Percentiles rank a stretch among this genome's conserved stretches.
Evolutionary conservation across 768 basidiomycete genomes (phyloP).

Genomic region (Ramaria sp.): DNA sequence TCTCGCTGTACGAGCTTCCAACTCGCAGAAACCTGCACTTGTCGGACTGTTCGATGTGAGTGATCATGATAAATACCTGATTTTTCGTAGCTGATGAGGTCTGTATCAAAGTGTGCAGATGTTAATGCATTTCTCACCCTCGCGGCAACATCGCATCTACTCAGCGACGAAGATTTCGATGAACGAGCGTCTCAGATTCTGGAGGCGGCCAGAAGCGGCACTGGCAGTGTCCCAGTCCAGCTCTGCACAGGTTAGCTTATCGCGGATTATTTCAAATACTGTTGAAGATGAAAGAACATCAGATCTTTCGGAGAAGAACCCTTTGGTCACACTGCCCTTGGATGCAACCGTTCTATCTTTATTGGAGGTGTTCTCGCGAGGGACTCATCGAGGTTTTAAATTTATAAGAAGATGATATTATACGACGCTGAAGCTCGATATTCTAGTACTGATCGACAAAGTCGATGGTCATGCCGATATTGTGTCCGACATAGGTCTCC

Average conservation of each 20-base stretch:
- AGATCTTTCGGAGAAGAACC: slow-evolving; percentile 85
- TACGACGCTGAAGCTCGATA: background rate
- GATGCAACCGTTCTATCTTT: slow-evolving; percentile 55
- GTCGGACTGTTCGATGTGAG: slow-evolving; percentile 71
- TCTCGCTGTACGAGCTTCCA: slow-evolving; percentile 44
- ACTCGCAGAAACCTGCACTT: slow-evolving; percentile 15
- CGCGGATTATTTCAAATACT: slow-evolving; percentile 4
- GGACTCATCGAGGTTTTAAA: slow-evolving; percentile 54
- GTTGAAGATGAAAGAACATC: background rate
- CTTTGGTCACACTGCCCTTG: slow-evolving; percentile 50
- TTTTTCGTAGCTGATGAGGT: background rate
- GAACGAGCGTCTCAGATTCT: slow-evolving; percentile 59
- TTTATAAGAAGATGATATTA: background rate
- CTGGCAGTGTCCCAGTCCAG: slow-evolving; percentile 61
- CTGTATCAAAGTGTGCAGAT: slow-evolving; percentile 53
- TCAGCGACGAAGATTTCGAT: slow-evolving; percentile 50
- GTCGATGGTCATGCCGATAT: slow-evolving; percentile 46
- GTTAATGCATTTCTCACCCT: slow-evolving; percentile 82
- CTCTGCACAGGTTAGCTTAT: slow-evolving; percentile 63
- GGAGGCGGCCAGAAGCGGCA: slow-evolving; percentile 45
- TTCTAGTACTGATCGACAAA: slow-evolving; percentile 30
- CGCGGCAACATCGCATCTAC: slow-evolving; percentile 68
- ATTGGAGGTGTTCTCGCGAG: slow-evolving; percentile 55
- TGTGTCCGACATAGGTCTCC: slow-evolving; percentile 46
- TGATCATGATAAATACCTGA: background rate